Percentiles rank a stretch among this genome's conserved stretches.
phyloP scores from a whole-genome alignment of 1,284 basidiomycete species.

The Vanrija pseudolonga region DNA sequence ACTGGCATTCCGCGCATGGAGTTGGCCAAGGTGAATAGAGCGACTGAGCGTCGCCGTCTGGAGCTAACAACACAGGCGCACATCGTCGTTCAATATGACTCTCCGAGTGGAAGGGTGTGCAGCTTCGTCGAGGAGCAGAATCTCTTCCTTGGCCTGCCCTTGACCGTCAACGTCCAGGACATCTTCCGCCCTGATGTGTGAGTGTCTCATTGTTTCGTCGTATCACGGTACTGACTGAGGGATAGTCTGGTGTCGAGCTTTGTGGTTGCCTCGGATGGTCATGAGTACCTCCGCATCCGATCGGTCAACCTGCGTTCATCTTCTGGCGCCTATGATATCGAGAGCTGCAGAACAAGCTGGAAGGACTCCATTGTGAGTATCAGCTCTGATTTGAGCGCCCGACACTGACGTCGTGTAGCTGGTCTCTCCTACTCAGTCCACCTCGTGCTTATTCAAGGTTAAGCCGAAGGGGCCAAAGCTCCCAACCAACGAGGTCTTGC shows the following conservation, averaged over 20 bases:
- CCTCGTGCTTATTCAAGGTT: slow-evolving; percentile 46
- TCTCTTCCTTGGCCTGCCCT: slow-evolving; percentile 43
- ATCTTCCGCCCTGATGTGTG: slow-evolving; percentile 48
- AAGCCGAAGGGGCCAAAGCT: slow-evolving; percentile 5
- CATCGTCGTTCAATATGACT: slow-evolving; percentile 26
- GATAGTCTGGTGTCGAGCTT: slow-evolving; percentile 47
- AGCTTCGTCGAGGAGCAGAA: slow-evolving; percentile 28
- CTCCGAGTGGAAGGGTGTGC: slow-evolving; percentile 1
- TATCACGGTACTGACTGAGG: not conserved
- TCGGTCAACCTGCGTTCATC: slow-evolving; percentile 26
- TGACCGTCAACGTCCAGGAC: slow-evolving; percentile 51
- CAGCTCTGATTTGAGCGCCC: not conserved
- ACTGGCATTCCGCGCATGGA: slow-evolving; percentile 31
- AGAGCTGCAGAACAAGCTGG: slow-evolving; percentile 24
- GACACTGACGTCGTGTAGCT: slow-evolving; percentile 15
- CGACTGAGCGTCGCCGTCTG: not conserved
- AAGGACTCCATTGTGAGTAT: slow-evolving; percentile 19
- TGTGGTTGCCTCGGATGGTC: slow-evolving; percentile 46
- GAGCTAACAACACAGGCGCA: slow-evolving; percentile 20
- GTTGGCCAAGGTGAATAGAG: slow-evolving; percentile 20
- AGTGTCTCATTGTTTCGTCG: slow-evolving; percentile 4
- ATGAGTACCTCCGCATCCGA: slow-evolving; percentile 37
- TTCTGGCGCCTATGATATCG: slow-evolving; percentile 10
- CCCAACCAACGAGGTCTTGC: slow-evolving; percentile 18
- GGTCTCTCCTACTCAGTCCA: slow-evolving; percentile 31